Base-by-base conservation (phyloP, 2,329 filamentous ascomycete genomes). In the Canariomyces notabilis region DNA sequence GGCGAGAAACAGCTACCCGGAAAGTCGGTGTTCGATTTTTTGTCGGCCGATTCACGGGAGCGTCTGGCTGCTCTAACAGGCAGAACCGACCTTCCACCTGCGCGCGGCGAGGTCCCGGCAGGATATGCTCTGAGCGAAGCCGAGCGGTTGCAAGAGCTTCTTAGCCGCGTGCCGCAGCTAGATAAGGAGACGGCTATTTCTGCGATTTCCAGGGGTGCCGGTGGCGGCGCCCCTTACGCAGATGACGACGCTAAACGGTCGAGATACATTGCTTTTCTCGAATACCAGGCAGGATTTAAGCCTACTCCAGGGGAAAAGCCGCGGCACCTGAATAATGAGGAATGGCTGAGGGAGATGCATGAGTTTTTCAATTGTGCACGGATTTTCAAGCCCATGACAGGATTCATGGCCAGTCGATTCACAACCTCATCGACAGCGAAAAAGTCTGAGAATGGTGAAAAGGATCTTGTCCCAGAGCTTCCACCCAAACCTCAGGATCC, bases 11-110 rank as follows among this genome's bases (percentile, higher is more conserved):
- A 80, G 29, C 71, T 97, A 0, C 90, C 90, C 0, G 88, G 89
- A 1, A 96, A 97, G 68, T 97, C 93, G 0, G 83, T 98, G 2
- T 98, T 97, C 64, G 90, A 97, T 66, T 98, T 87, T 65, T 76
- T 98, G 54, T 87, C 87, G 0, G 75, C 87, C 0, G 77, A 85
- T 26, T 81, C 87, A 3, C 82, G 93, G 51, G 84, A 91, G 42
- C 80, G 83, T 20, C 76, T 98, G 36, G 89, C 77, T 3, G 75
- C 80, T 9, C 82, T 82, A 1, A 89, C 88, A 2, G 90, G 90
- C 1, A 89, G 82, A 47, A 67, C 67, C 2, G 79, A 91, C 59
- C 76, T 98, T 2, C 93, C 93, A 0, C 79, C 81, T 6, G 93
- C 85, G 0, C 71, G 83, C 1, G 82, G 87, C 42, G 87, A 96